Evolutionary conservation across 495 filamentous ascomycete genomes (phyloP).

Genomic region (Trichoderma virens): DNA sequence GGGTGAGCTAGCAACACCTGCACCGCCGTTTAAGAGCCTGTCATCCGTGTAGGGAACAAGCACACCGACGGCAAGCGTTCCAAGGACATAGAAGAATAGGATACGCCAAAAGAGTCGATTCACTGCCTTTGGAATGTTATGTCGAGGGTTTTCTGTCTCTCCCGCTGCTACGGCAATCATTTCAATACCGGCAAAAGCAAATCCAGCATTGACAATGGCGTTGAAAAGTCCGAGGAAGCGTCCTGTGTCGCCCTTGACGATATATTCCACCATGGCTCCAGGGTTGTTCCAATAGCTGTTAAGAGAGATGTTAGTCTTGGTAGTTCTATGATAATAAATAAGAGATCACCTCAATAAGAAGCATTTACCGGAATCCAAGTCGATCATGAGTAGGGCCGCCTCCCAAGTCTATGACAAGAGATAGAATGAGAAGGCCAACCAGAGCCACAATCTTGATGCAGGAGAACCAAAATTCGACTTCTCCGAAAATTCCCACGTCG

Average conservation of each 20-base stretch:
- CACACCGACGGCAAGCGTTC: constrained; percentile 57
- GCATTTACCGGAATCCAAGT: constrained; percentile 46
- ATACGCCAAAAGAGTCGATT: constrained; percentile 58
- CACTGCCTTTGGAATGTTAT: constrained; percentile 55
- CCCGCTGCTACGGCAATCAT: constrained; percentile 48
- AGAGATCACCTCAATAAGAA: background rate
- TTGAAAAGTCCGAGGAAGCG: constrained; percentile 26
- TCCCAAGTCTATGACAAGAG: constrained; percentile 54
- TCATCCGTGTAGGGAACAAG: constrained; percentile 45
- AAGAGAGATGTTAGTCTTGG: background rate
- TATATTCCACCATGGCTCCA: constrained; percentile 52
- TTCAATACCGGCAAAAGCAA: constrained; percentile 27
- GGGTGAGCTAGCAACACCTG: constrained; percentile 49
- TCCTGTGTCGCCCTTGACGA: constrained; percentile 35
- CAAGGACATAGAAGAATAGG: constrained; percentile 57
- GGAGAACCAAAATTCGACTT: constrained; percentile 48
- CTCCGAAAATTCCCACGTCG: constrained; percentile 37
- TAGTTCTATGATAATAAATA: too few relatives aligned
- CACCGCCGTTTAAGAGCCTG: constrained; percentile 34
- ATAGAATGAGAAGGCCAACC: constrained; percentile 52
- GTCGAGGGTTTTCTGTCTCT: constrained; percentile 60
- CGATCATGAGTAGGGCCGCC: constrained; percentile 46
- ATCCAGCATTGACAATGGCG: constrained; percentile 24
- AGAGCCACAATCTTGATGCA: constrained; percentile 55
- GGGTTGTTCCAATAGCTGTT: constrained; percentile 48